Base-by-base conservation (phyloP, 805 yeast genomes). In the Kuraishia piskuri region DNA sequence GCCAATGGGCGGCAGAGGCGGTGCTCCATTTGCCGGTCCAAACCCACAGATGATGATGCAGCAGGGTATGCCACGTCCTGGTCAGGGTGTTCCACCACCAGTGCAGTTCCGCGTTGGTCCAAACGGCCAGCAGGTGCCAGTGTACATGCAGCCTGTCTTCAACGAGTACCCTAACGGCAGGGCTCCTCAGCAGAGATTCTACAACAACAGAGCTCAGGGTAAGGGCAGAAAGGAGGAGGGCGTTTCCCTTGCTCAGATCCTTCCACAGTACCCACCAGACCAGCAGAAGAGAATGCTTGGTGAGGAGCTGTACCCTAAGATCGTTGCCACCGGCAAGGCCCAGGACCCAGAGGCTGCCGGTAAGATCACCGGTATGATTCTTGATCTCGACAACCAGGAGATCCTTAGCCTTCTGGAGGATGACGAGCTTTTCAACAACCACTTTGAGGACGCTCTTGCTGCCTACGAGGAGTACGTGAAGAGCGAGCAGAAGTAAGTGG, bases 341-440 rank as follows among this genome's bases (percentile, higher is more conserved):
- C 83, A 84, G 64, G 96, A 90, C 68, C 87, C 86, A 55, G 96
- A 90, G 75, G 90, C 96, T 67, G 97, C 97, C 62, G 96, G 97
- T 77, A 92, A 91, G 79, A 89, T 94, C 71, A 94, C 99, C 61
- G 97, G 98, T 78, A 94, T 94, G 98, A 83, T 94, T 78, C 82
- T 94, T 68, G 97, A 91, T 70, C 84, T 92, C 83, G 95, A 90
- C 68, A 88, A 88, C 74, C 83, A 83, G 66, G 97, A 92, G 76
- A 88, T 94, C 64, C 75, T 91, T 67, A 86, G 87, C 57, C 79
- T 92, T 71, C 82, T 90, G 71, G 95, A 89, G 68, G 94, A 91
- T 70, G 96, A 90, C 60, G 90, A 83, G 64, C 81, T 86, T 63
- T 88, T 94, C 78, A 84, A 85, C 77, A 83, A 84, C 71, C 96